Evolutionary conservation across 1,284 basidiomycete genomes (phyloP).

Genomic region (Thelephora terrestris): DNA sequence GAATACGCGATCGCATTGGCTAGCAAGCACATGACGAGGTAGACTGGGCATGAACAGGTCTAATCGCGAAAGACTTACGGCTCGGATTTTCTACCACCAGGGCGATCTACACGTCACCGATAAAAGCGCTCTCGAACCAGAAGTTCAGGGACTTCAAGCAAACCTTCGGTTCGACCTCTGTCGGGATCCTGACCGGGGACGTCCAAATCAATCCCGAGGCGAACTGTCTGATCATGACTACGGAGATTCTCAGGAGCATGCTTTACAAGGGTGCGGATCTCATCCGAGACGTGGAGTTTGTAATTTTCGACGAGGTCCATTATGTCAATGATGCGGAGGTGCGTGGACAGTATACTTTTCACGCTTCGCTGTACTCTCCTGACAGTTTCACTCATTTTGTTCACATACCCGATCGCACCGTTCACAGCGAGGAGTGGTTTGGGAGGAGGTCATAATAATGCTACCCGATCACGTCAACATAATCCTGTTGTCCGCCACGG

Average conservation of each 20-base stretch:
- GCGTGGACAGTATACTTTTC: slow-evolving; percentile 13
- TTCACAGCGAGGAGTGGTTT: slow-evolving; percentile 91
- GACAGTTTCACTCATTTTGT: not conserved
- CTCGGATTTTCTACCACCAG: slow-evolving; percentile 29
- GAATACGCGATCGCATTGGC: slow-evolving; percentile 98
- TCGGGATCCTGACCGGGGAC: slow-evolving; percentile 97
- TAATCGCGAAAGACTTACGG: slow-evolving; percentile 6
- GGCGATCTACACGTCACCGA: slow-evolving; percentile 97
- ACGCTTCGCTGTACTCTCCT: not conserved
- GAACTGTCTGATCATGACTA: slow-evolving; percentile 95
- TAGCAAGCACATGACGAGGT: slow-evolving; percentile 97
- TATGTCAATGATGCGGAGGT: slow-evolving; percentile 99
- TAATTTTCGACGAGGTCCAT: slow-evolving; percentile 99
- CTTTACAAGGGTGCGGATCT: slow-evolving; percentile 97
- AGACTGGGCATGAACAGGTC: slow-evolving; percentile 10
- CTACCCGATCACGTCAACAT: slow-evolving; percentile 95
- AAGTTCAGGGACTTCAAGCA: slow-evolving; percentile 99
- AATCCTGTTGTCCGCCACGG: slow-evolving; percentile 94
- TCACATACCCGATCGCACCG: slow-evolving; percentile 4
- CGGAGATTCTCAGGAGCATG: slow-evolving; percentile 99
- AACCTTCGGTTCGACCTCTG: slow-evolving; percentile 85
- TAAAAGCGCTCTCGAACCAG: slow-evolving; percentile 98
- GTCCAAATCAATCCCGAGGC: slow-evolving; percentile 99
- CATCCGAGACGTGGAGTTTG: slow-evolving; percentile 98
- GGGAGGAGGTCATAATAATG: slow-evolving; percentile 99